phyloP scores from a whole-genome alignment of 202 grass and related monocot species.

The Bolboschoenoplectus hybrid region DNA sequence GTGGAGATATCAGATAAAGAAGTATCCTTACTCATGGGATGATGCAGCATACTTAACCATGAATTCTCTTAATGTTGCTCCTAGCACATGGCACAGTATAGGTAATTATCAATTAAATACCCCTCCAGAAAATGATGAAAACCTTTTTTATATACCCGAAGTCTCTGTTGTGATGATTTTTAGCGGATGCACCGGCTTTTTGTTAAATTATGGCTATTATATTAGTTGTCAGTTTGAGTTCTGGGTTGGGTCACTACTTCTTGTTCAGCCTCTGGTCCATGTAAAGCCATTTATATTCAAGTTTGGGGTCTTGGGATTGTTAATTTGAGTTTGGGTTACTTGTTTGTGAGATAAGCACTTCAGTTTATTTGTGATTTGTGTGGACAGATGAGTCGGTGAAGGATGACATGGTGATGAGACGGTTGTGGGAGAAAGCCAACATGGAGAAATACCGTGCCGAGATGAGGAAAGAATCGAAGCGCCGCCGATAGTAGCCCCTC shows the following conservation, averaged over 20 bases:
- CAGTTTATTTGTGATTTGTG: slow-evolving; percentile 20
- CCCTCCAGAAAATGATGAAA: not conserved
- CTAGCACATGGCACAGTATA: slow-evolving; percentile 70
- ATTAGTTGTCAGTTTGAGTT: not conserved
- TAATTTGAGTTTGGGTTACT: slow-evolving; percentile 19
- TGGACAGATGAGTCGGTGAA: slow-evolving; percentile 67
- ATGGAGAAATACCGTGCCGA: slow-evolving; percentile 76
- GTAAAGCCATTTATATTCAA: not conserved
- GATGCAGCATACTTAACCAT: slow-evolving; percentile 92
- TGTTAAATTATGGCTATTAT: not conserved
- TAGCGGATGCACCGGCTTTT: not conserved
- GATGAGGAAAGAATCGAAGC: slow-evolving; percentile 76
- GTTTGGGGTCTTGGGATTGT: not conserved
- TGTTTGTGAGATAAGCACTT: slow-evolving; percentile 3
- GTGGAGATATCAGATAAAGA: slow-evolving; percentile 92
- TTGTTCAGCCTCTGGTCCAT: not conserved
- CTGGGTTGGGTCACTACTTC: not conserved
- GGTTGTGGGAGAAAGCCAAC: slow-evolving; percentile 80
- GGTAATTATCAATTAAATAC: slow-evolving; percentile 51
- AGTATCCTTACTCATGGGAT: slow-evolving; percentile 78
- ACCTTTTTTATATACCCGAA: not conserved
- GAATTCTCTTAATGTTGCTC: slow-evolving; percentile 63
- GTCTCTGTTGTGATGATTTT: too few species aligned
- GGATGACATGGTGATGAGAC: slow-evolving; percentile 64
- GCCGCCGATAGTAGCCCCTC: slow-evolving; percentile 52